Conservation (phyloP, 495 filamentous ascomycete genomes). For the Penicillium alfredii region DNA sequence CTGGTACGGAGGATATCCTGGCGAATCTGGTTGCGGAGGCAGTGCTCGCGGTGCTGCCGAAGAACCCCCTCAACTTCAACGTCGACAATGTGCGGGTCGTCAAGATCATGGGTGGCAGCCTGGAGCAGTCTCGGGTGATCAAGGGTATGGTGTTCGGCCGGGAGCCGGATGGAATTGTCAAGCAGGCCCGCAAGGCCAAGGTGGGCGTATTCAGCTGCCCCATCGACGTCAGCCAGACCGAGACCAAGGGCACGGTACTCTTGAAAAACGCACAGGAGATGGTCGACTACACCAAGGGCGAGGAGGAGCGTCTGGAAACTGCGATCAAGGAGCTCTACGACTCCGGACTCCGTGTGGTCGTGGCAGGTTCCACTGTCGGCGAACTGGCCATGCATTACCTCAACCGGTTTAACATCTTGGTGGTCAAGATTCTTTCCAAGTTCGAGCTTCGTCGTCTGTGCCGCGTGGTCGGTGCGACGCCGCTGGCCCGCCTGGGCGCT, state of each 20-base stretch:
- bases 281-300: constrained; percentile 95
- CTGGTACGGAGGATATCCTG: constrained; percentile 81
- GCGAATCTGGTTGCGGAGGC: constrained; percentile 86
- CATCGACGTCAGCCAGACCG: constrained; percentile 92
- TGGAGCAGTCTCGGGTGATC: constrained; percentile 89
- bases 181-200: constrained; percentile 87
- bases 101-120: constrained; percentile 97
- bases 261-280: constrained; percentile 97
- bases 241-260: constrained; percentile 99
- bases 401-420: constrained; percentile 90
- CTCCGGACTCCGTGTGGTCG: constrained; percentile 82
- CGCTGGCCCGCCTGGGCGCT: constrained; percentile 88
- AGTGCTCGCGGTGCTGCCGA: constrained; percentile 88
- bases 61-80: constrained; percentile 98
- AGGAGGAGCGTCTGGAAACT: constrained; percentile 84
- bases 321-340: constrained; percentile 94
- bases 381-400: constrained; percentile 97
- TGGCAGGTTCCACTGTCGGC: constrained; percentile 86
- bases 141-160: constrained; percentile 98
- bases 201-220: constrained; percentile 96
- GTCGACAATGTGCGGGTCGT: constrained; percentile 99
- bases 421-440: constrained; percentile 97
- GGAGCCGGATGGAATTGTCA: constrained; percentile 83
- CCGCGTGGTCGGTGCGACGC: constrained; percentile 93
- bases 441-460: constrained; percentile 92